A percentile compares a stretch with the other conserved stretches of the same genome.
These are phyloP conservation scores for Volvox reticuliferus DNA, from an alignment of 139 green algal species.

Conservation along the genomic window DNA sequence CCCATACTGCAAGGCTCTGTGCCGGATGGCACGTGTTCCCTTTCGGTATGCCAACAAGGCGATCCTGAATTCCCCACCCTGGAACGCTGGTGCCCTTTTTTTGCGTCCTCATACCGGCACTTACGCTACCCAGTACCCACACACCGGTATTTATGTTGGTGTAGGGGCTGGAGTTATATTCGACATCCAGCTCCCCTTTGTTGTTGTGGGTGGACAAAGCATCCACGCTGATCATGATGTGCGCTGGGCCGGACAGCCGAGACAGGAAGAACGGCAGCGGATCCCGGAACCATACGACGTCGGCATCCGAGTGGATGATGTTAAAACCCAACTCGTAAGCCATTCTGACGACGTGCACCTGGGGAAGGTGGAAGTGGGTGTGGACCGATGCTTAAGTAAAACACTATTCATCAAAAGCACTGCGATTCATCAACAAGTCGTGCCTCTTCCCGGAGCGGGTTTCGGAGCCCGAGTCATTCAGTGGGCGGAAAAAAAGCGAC, in stretches of 20 bases:
- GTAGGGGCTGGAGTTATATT: constrained; percentile 28
- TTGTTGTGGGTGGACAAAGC: constrained; percentile 26
- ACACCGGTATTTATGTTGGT: constrained; percentile 63
- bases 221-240: constrained; percentile 53
- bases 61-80: no score
- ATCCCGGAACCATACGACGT: constrained; percentile 55
- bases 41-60: no score
- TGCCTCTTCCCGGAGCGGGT: no score
- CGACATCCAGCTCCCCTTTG: constrained; percentile 38
- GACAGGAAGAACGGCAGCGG: constrained; percentile 48
- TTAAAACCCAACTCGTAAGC: constrained; percentile 55
- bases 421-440: no score
- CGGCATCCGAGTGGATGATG: constrained; percentile 51
- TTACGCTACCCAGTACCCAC: background rate
- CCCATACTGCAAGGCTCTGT: no score
- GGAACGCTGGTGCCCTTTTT: no score
- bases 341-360: constrained; percentile 46
- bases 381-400: no score
- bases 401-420: no score
- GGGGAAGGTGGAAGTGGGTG: background rate
- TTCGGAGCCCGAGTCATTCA: no score
- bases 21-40: no score
- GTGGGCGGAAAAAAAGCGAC: no score
- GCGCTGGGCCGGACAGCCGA: background rate
- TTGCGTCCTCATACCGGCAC: no score